phyloP scores from a whole-genome alignment of 2,329 filamentous ascomycete genomes.

The Sporothrix brunneoviolacea region DNA sequence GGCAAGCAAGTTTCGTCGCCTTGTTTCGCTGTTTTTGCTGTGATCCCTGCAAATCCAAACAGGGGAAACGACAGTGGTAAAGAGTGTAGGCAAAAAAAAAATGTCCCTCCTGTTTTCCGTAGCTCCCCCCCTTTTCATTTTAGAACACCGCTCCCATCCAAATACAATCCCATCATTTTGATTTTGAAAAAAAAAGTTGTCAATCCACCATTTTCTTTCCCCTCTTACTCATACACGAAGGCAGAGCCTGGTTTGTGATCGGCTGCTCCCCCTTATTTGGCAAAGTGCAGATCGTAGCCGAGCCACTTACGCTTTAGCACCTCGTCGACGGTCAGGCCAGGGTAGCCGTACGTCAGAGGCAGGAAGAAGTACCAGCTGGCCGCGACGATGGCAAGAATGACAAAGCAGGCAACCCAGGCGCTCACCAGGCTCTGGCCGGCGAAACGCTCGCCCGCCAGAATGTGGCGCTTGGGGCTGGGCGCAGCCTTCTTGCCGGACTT shows the following conservation, averaged over 20 bases:
- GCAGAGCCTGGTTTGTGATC: too few relatives aligned
- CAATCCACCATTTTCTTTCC: too few relatives aligned
- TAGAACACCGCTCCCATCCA: background rate
- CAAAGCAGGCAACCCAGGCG: constrained; percentile 70
- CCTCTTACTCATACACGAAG: too few relatives aligned
- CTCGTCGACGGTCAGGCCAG: constrained; percentile 71
- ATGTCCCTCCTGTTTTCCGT: background rate
- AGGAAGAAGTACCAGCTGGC: constrained; percentile 90
- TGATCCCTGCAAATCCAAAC: background rate
- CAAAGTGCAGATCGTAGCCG: constrained; percentile 95
- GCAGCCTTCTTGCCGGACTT: constrained; percentile 41
- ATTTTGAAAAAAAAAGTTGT: too few relatives aligned
- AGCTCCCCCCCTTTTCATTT: background rate
- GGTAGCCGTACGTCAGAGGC: constrained; percentile 90
- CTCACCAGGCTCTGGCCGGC: constrained; percentile 68
- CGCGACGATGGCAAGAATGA: constrained; percentile 61
- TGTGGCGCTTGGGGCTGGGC: constrained; percentile 46
- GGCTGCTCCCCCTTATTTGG: constrained; percentile 60
- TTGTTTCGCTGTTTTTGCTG: background rate
- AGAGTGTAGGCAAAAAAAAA: background rate
- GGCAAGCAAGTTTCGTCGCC: background rate
- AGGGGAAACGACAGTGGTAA: background rate
- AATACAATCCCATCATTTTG: background rate
- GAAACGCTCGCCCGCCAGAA: constrained; percentile 76
- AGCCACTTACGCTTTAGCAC: constrained; percentile 89